Conservation (phyloP, 108 stramenopile genomes). For the Cylindrotheca fusiformis region DNA sequence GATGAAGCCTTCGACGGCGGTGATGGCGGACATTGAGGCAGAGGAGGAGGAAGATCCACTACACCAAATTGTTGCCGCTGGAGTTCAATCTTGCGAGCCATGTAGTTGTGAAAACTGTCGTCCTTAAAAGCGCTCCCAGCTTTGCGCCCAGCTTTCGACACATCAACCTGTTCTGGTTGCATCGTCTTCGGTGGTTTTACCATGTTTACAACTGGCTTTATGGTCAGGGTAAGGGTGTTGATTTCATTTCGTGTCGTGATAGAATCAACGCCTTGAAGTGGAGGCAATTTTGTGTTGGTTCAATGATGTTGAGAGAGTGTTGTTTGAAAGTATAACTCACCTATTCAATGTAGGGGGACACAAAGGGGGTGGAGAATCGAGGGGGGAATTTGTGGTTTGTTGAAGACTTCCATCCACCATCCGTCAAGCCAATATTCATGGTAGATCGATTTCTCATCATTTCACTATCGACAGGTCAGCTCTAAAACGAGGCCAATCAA, state of each 20-base stretch:
- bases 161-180: slow-evolving; percentile 41
- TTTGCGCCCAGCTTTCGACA: slow-evolving; percentile 27
- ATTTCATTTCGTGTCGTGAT: background rate
- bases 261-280: background rate
- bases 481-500: background rate
- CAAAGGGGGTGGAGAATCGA: no score
- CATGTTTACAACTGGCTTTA: slow-evolving; percentile 9
- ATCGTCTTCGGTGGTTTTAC: slow-evolving; percentile 53
- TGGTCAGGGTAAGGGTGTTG: background rate
- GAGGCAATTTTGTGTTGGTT: no score
- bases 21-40: no score
- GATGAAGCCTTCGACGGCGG: background rate
- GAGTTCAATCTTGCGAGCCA: slow-evolving; percentile 76
- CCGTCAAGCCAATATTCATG: no score
- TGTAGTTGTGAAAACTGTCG: slow-evolving; percentile 79
- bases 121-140: slow-evolving; percentile 38
- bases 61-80: slow-evolving; percentile 78
- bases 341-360: no score
- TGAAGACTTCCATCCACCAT: no score
- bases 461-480: no score
- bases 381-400: no score
- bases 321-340: no score
- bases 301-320: no score
- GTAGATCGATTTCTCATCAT: no score
- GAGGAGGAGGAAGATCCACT: slow-evolving; percentile 67